Base-by-base conservation (phyloP, 148 eudicot species). In the Chenopodium quinoa region DNA sequence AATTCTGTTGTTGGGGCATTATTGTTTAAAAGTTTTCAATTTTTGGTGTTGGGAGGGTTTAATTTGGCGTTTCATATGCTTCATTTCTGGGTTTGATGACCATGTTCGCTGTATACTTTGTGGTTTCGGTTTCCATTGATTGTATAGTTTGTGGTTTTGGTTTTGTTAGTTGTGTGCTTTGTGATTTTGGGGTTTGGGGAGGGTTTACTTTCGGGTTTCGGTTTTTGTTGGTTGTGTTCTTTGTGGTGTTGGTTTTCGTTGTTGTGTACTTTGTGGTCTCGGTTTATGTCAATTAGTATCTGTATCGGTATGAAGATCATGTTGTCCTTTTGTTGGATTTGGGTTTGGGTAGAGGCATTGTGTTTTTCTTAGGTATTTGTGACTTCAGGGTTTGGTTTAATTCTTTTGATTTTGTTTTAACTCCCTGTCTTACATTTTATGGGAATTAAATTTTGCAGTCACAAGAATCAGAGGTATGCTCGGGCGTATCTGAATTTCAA, bases 401-500 rank as follows among this genome's bases (percentile, higher is more conserved):
- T 29, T 14, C 7, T n/a, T 9, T 65, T 23, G 32, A 65, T 67
- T 25, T 67, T 27, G 37, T 67, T 25, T 9, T 37, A 5, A 20
- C 25, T 1, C n/a, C n/a, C 7, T 68, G 16, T 17, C 17, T 68
- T 40, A 17, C 7, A 29, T 27, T 13, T 13, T 12, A 29, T 68
- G 46, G 44, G 73, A 25, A 22, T 9, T 20, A 46, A 70, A 85
- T 4, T 47, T 76, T 75, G 80, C 85, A 88, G 90, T 74, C 71
- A 78, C 78, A 88, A 81, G 84, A 67, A 76, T 68, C 90, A 85
- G 83, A 85, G 31, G 47, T 80, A 75, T 76, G 85, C 86, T 34
- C 82, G 90, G 81, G 88, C 88, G 17, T 85, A 88, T 47, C 9
- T 88, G 40, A 88, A 85, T 73, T 86, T 88, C 84, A 85, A 85